These are phyloP conservation scores for Micractinium sp. DNA, from an alignment of 139 green algal genomes.

Conservation along the genomic window DNA sequence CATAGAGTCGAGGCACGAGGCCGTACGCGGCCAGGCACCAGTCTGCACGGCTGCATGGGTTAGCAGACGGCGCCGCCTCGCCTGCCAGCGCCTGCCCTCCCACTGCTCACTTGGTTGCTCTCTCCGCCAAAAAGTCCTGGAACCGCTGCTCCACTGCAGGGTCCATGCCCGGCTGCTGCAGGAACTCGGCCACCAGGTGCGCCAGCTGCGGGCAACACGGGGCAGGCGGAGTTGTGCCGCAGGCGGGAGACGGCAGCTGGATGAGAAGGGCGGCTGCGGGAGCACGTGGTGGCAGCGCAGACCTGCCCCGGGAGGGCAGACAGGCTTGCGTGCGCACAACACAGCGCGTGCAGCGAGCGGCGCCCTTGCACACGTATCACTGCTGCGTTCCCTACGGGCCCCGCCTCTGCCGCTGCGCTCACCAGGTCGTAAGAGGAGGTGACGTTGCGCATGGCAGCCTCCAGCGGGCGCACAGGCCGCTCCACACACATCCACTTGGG, in stretches of 20 bases:
- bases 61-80: neutral
- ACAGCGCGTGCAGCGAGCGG: no score
- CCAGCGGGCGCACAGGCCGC: neutral
- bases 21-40: neutral
- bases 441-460: slow-evolving; percentile 44
- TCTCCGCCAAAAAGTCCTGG: slow-evolving; percentile 19
- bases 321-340: neutral
- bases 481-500: no score
- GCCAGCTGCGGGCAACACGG: slow-evolving; percentile 14
- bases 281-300: neutral
- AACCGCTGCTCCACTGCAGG: slow-evolving; percentile 13
- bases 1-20: no score
- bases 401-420: neutral
- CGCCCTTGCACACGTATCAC: no score
- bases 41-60: neutral
- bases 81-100: neutral
- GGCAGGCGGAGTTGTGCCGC: neutral
- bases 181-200: slow-evolving; percentile 38
- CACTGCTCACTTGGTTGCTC: slow-evolving; percentile 22
- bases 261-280: neutral
- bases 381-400: no score
- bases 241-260: no score
- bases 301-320: neutral
- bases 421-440: slow-evolving; percentile 42
- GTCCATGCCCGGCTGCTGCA: slow-evolving; percentile 26